A percentile compares a stretch with the other conserved stretches of the same genome.
Conservation (phyloP, 2,329 filamentous ascomycete species). For the Diaporthe sp. region DNA sequence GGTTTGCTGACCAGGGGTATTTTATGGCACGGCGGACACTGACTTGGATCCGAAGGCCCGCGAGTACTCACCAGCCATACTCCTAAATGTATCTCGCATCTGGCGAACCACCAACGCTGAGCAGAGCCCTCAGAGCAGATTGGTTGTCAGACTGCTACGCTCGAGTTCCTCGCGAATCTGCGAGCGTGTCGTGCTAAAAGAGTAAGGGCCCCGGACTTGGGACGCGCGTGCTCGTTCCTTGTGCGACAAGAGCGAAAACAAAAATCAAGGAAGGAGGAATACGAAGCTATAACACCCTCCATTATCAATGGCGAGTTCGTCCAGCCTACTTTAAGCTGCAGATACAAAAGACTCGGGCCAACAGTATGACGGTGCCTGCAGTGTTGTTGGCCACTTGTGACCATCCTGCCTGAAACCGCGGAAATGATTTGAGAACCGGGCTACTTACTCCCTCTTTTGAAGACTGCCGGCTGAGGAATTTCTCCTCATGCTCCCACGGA, state of each 20-base stretch:
- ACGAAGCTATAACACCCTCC: conserved; percentile 11
- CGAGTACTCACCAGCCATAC: not conserved
- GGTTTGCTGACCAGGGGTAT: not conserved
- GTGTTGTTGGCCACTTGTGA: not conserved
- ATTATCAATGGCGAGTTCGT: conserved; percentile 20
- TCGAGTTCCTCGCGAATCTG: not conserved
- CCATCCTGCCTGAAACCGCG: not conserved
- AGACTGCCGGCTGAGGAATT: not conserved
- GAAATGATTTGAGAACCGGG: not conserved
- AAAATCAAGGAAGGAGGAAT: not conserved
- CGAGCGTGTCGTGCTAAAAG: not conserved
- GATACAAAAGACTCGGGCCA: not conserved
- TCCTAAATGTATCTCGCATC: not conserved
- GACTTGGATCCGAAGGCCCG: not conserved
- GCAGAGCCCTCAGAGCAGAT: not conserved
- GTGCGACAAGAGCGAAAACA: not conserved
- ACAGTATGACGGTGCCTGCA: not conserved
- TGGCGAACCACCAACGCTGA: not conserved
- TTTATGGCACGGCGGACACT: not conserved
- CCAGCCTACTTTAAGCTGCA: not conserved
- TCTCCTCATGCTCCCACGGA: not conserved
- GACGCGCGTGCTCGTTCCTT: not conserved
- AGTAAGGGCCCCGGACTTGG: not conserved
- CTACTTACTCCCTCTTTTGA: not conserved
- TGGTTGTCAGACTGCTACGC: not conserved